Conservation (phyloP, 2,329 filamentous ascomycete species). For the Cladophialophora chaetospira region DNA sequence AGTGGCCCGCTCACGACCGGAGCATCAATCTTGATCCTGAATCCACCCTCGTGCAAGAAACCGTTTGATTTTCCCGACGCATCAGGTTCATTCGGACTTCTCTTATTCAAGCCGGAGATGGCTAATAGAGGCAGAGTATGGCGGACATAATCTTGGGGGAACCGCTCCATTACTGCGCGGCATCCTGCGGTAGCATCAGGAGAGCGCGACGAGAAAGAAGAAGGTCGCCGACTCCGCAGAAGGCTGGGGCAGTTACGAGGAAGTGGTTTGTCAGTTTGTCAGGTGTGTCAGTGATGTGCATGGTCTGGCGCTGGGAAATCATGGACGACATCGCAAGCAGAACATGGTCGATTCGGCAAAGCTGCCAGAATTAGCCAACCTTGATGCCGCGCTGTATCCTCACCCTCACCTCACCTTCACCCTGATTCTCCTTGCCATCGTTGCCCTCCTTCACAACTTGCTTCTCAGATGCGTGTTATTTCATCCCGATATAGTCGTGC, state of each 20-base stretch:
- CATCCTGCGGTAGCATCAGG: conserved; percentile 17
- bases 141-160: conserved; percentile 69
- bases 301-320: neutral
- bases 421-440: too few relatives aligned
- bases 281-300: neutral
- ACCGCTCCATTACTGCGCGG: conserved; percentile 45
- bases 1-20: conserved; percentile 66
- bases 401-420: too few relatives aligned
- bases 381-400: too few relatives aligned
- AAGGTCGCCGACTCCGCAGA: neutral
- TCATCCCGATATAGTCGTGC: too few relatives aligned
- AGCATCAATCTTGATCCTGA: conserved; percentile 70
- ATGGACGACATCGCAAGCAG: too few relatives aligned
- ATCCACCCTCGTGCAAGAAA: conserved; percentile 57
- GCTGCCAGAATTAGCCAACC: too few relatives aligned
- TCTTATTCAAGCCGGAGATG: conserved; percentile 70
- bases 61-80: conserved; percentile 47
- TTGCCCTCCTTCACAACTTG: too few relatives aligned
- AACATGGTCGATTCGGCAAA: too few relatives aligned
- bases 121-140: conserved; percentile 85
- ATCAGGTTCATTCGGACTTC: conserved; percentile 38
- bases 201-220: neutral
- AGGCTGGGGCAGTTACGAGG: too few relatives aligned
- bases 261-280: too few relatives aligned
- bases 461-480: too few relatives aligned